Evolutionary conservation across 2,329 filamentous ascomycete species (phyloP).

Genomic region (Raffaelea ambrosiae): DNA sequence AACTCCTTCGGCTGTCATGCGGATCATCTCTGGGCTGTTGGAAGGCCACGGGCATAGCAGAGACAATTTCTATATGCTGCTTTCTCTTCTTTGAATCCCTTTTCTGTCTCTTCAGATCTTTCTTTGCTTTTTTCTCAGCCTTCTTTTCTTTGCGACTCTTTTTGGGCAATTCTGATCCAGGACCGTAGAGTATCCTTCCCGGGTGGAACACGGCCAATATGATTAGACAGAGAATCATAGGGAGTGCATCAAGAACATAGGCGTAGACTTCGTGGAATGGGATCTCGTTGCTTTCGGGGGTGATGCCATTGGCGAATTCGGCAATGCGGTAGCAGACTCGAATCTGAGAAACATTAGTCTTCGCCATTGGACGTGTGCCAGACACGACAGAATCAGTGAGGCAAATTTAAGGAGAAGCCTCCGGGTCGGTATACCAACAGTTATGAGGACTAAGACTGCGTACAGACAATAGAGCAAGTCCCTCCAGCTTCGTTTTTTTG

Average conservation of each 20-base stretch:
- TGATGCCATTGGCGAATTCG: constrained; percentile 42
- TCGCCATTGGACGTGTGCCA: too few species aligned
- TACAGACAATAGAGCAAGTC: constrained; percentile 25
- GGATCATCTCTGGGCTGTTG: not conserved
- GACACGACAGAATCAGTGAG: not conserved
- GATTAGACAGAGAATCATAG: constrained; percentile 41
- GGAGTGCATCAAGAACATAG: constrained; percentile 41
- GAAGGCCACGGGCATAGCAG: not conserved
- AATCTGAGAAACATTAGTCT: too few species aligned
- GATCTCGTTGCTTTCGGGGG: constrained; percentile 33
- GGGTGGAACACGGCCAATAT: constrained; percentile 37
- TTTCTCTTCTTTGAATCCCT: not conserved
- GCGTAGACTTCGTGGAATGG: constrained; percentile 43
- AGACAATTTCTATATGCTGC: not conserved
- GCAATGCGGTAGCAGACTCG: constrained; percentile 53
- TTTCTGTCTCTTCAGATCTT: constrained; percentile 4
- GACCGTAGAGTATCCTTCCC: constrained; percentile 34
- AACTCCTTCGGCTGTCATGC: too few species aligned
- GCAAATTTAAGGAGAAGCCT: constrained; percentile 24
- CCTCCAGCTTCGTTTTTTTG: constrained; percentile 21
- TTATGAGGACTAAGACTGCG: constrained; percentile 23
- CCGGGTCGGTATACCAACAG: too few species aligned
- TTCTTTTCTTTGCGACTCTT: constrained; percentile 35
- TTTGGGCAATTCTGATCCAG: constrained; percentile 34
- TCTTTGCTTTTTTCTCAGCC: constrained; percentile 7